Percentiles rank a stretch among this genome's conserved stretches.
phyloP scores from a whole-genome alignment of 2,329 filamentous ascomycete genomes.

The Cytospora piceicola region DNA sequence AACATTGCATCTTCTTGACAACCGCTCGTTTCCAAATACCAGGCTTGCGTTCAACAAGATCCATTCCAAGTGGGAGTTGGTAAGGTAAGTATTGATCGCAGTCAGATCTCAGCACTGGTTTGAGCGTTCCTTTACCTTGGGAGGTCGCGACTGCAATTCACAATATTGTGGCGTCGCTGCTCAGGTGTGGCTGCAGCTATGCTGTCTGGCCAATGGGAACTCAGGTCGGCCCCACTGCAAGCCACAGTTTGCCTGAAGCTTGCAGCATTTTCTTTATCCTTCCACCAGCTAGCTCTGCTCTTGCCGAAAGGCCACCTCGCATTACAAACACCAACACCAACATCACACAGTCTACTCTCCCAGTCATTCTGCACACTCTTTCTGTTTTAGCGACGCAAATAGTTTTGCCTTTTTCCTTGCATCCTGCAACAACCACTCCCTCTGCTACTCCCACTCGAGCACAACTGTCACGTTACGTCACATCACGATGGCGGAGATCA shows the following conservation, averaged over 20 bases:
- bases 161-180: not conserved
- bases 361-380: not conserved
- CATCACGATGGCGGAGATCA: constrained; percentile 45
- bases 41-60: not conserved
- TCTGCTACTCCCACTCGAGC: not conserved
- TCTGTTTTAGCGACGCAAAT: constrained; percentile 13
- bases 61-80: not conserved
- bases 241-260: constrained; percentile 19
- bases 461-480: constrained; percentile 3
- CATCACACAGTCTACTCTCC: not conserved
- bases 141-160: not conserved
- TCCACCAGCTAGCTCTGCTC: constrained; percentile 9
- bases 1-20: not conserved
- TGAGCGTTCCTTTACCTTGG: not conserved
- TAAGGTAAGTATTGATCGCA: not conserved
- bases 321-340: constrained; percentile 6
- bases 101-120: not conserved
- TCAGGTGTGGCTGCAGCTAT: constrained; percentile 4
- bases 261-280: constrained; percentile 27
- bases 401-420: constrained; percentile 21
- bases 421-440: not conserved
- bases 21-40: not conserved
- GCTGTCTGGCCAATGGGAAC: constrained; percentile 12
- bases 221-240: not conserved
- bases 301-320: constrained; percentile 29